These are phyloP conservation scores for Rhododendron williamsianum DNA, from an alignment of 148 eudicot species.

Conservation along the genomic window DNA sequence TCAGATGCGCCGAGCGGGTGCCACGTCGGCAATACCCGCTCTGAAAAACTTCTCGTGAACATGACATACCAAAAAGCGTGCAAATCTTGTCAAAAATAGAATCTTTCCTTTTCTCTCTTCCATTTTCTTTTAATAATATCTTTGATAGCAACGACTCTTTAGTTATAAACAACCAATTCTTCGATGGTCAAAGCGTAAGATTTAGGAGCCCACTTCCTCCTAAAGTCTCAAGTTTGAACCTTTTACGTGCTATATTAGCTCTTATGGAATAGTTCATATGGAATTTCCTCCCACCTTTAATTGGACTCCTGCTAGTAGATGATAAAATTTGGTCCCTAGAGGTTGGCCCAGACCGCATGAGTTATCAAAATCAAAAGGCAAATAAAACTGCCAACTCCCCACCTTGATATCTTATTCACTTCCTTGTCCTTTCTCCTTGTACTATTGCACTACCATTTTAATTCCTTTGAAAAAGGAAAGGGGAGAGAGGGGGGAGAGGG, in stretches of 20 bases:
- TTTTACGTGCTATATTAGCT: background rate
- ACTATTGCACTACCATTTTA: background rate
- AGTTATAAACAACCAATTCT: background rate
- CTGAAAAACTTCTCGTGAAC: background rate
- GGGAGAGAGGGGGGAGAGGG: background rate
- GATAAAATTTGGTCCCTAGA: background rate
- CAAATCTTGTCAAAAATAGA: background rate
- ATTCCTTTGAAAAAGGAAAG: background rate
- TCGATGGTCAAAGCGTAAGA: background rate
- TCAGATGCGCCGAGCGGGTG: no score
- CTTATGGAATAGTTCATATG: background rate
- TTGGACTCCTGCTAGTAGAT: background rate
- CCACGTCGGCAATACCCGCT: no score
- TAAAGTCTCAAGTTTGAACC: no score
- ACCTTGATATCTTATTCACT: background rate
- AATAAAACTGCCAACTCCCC: background rate
- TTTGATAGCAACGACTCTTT: constrained; percentile 23
- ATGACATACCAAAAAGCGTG: background rate
- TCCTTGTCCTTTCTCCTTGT: background rate
- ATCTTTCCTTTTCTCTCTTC: background rate
- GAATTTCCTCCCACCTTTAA: background rate
- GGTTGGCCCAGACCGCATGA: background rate
- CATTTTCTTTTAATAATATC: background rate
- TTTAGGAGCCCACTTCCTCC: background rate
- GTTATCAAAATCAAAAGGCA: background rate